Percentiles rank a stretch among this genome's conserved stretches.
Evolutionary conservation across 23 red algal genomes (phyloP).

Genomic region (Agarophyton chilense): DNA sequence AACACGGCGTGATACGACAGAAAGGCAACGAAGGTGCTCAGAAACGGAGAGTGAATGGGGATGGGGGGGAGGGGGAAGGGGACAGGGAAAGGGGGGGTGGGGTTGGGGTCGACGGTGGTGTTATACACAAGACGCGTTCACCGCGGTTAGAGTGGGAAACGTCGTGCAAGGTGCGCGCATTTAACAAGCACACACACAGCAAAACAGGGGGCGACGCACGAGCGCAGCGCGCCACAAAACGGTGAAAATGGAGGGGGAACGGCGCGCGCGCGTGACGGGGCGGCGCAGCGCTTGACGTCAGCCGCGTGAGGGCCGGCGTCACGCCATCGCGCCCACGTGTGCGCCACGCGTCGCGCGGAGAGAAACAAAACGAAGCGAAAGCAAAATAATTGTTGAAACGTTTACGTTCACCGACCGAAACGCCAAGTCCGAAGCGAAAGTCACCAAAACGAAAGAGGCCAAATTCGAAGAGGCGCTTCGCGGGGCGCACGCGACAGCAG

Average conservation of each 20-base stretch:
- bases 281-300: not conserved
- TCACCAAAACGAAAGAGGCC: no score
- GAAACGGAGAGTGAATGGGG: not conserved
- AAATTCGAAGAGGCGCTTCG: no score
- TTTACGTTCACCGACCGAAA: no score
- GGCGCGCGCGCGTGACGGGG: not conserved
- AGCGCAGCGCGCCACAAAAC: not conserved
- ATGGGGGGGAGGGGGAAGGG: not conserved
- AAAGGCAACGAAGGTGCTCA: not conserved
- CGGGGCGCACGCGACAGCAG: not conserved
- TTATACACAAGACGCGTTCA: not conserved
- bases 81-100: not conserved
- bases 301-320: not conserved
- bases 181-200: not conserved
- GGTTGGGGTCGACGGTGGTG: not conserved
- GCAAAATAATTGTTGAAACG: no score
- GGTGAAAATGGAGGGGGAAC: no score
- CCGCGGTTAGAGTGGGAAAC: no score
- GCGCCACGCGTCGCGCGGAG: no score
- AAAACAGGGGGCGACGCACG: not conserved
- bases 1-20: not conserved
- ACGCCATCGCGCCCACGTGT: constrained; percentile 10
- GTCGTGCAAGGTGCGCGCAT: no score
- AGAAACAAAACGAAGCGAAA: no score
- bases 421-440: no score